Percentiles rank a stretch among this genome's conserved stretches.
Conservation (phyloP, 2,329 filamentous ascomycete genomes). For the Fusarium kyushuense region DNA sequence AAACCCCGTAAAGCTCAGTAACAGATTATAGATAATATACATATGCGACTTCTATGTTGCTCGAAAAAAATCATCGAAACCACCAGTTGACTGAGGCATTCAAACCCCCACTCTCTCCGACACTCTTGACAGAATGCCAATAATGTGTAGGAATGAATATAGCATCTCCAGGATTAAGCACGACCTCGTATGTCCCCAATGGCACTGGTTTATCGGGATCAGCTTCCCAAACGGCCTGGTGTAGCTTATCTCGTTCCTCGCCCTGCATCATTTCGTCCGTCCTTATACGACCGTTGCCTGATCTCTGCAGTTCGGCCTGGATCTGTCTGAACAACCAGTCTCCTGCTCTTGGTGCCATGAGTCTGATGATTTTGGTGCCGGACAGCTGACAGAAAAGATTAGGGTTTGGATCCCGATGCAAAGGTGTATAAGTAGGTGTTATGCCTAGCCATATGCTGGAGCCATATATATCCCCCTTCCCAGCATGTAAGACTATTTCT, state of each 20-base stretch:
- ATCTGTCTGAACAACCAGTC: slow-evolving; percentile 70
- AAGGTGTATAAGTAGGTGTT: slow-evolving; percentile 87
- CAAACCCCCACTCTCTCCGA: slow-evolving; percentile 50
- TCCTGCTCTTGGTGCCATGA: slow-evolving; percentile 75
- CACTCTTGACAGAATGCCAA: slow-evolving; percentile 62
- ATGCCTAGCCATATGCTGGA: slow-evolving; percentile 90
- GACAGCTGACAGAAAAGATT: slow-evolving; percentile 90
- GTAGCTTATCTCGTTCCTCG: slow-evolving; percentile 73
- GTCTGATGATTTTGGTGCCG: slow-evolving; percentile 77
- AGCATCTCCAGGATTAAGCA: slow-evolving; percentile 65
- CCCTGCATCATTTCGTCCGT: slow-evolving; percentile 94
- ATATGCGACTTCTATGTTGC: neutral
- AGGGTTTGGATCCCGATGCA: slow-evolving; percentile 93
- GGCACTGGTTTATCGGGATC: slow-evolving; percentile 24
- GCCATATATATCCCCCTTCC: slow-evolving; percentile 86
- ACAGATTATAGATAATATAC: slow-evolving; percentile 3
- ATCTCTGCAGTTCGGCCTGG: slow-evolving; percentile 55
- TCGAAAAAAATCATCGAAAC: slow-evolving; percentile 53
- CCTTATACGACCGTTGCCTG: slow-evolving; percentile 67
- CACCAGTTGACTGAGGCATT: slow-evolving; percentile 62
- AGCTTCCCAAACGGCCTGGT: slow-evolving; percentile 76
- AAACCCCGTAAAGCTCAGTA: slow-evolving; percentile 49
- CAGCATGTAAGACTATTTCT: slow-evolving; percentile 69
- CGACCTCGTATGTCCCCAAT: slow-evolving; percentile 62
- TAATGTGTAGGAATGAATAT: slow-evolving; percentile 59